Evolutionary conservation across 2,329 filamentous ascomycete genomes (phyloP).

Genomic region (Calonectria hawksworthii): DNA sequence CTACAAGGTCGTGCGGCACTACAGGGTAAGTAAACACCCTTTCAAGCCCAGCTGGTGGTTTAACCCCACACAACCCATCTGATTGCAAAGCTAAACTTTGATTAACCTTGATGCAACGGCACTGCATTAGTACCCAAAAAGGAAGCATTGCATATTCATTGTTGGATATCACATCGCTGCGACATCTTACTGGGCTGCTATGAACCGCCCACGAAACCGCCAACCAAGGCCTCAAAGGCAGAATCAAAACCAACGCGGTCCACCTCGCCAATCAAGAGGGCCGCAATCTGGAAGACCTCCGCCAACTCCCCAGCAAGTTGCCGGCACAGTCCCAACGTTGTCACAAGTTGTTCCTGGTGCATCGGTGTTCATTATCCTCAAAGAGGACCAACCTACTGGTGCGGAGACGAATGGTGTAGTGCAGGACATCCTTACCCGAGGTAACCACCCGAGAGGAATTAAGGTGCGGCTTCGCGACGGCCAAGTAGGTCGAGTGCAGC

Average conservation of each 20-base stretch:
- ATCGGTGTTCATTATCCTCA: constrained; percentile 79
- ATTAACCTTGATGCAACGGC: background rate
- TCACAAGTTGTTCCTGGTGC: constrained; percentile 72
- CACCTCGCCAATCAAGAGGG: constrained; percentile 26
- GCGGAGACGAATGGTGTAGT: constrained; percentile 77
- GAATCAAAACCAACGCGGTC: constrained; percentile 34
- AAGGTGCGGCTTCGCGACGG: constrained; percentile 82
- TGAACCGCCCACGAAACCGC: constrained; percentile 52
- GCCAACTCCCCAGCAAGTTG: constrained; percentile 52
- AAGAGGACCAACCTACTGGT: constrained; percentile 82
- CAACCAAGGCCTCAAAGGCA: constrained; percentile 47
- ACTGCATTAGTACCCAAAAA: background rate
- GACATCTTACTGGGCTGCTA: constrained; percentile 23
- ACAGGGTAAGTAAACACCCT: background rate
- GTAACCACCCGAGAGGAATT: constrained; percentile 83
- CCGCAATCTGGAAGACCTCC: constrained; percentile 31
- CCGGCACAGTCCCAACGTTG: constrained; percentile 61
- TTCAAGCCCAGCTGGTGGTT: background rate
- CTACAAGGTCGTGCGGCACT: background rate
- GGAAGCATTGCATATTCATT: background rate
- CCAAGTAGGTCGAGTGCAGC: constrained; percentile 80
- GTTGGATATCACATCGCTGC: background rate
- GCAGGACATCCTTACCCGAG: constrained; percentile 76
- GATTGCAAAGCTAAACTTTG: background rate
- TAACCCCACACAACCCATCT: background rate